Percentiles rank a stretch among this genome's conserved stretches.
Conservation (phyloP, 2,329 filamentous ascomycete species). For the Nannizziopsis barbatae region DNA sequence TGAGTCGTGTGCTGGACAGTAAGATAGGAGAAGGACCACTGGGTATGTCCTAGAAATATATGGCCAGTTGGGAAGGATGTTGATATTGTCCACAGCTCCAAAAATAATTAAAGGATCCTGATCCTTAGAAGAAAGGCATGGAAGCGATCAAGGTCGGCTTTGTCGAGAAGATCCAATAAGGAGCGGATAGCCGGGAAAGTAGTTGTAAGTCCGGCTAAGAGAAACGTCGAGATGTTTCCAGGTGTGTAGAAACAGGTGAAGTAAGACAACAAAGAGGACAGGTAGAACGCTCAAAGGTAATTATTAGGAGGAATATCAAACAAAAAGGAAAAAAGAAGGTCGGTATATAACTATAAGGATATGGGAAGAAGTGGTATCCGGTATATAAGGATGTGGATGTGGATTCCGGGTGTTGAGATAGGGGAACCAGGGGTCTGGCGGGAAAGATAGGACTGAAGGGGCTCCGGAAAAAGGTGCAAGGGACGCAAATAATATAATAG, state of each 20-base stretch:
- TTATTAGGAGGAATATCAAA: not conserved
- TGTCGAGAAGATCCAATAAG: constrained; percentile 6
- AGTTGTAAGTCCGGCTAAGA: constrained; percentile 3
- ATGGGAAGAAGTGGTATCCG: not conserved
- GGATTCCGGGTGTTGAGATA: no score
- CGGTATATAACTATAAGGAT: not conserved
- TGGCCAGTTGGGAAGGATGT: not conserved
- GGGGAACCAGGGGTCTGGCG: no score
- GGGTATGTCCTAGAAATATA: not conserved
- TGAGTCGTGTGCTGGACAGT: no score
- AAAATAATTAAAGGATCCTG: constrained; percentile 11
- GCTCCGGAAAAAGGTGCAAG: not conserved
- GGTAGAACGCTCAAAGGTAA: not conserved
- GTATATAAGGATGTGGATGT: no score
- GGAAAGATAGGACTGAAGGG: not conserved
- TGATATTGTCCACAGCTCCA: not conserved
- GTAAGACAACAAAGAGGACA: not conserved
- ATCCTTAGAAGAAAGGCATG: constrained; percentile 11
- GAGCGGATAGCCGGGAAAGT: not conserved
- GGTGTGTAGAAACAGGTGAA: not conserved
- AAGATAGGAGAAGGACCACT: not conserved
- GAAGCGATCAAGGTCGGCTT: not conserved
- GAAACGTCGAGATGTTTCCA: not conserved
- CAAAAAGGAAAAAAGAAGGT: not conserved
- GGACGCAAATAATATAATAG: not conserved